Percentiles rank a stretch among this genome's conserved stretches.
Evolutionary conservation across 2,329 filamentous ascomycete genomes (phyloP).

Genomic region (Penicillium sp.): DNA sequence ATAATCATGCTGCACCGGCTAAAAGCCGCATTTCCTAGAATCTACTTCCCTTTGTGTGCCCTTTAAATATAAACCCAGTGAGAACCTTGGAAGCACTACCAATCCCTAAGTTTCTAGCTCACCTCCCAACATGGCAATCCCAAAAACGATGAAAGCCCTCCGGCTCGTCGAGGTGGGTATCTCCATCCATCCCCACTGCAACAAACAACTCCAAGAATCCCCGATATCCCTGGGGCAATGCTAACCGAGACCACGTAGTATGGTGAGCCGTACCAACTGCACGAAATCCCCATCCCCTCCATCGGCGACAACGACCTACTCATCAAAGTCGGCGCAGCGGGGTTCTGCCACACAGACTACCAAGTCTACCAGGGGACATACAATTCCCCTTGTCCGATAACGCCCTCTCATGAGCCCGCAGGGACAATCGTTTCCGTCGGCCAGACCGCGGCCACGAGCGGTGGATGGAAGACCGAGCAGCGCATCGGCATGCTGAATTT

Average conservation of each 20-base stretch:
- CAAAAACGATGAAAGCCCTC: slow-evolving; percentile 1
- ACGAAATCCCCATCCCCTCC: not conserved
- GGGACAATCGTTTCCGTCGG: slow-evolving; percentile 14
- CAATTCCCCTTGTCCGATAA: slow-evolving; percentile 11
- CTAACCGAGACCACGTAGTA: not conserved
- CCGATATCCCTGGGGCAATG: too few species aligned
- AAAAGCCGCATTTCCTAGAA: too few species aligned
- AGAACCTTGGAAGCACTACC: too few species aligned
- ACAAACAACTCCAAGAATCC: too few species aligned
- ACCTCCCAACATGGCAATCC: not conserved
- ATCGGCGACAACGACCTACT: slow-evolving; percentile 16
- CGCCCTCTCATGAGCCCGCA: slow-evolving; percentile 18
- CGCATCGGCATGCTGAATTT: slow-evolving; percentile 22
- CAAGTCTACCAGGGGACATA: slow-evolving; percentile 21
- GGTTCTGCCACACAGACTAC: slow-evolving; percentile 22
- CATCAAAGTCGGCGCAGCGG: slow-evolving; percentile 16
- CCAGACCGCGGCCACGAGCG: not conserved
- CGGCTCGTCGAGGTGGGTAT: slow-evolving; percentile 1
- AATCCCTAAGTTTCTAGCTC: too few species aligned
- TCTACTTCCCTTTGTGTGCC: too few species aligned
- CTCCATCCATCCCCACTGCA: not conserved
- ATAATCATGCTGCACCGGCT: too few species aligned
- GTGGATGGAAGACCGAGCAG: slow-evolving; percentile 12
- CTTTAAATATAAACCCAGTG: too few species aligned
- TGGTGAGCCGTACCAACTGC: not conserved